A percentile compares a stretch with the other conserved stretches of the same genome.
Evolutionary conservation across 2,329 filamentous ascomycete species (phyloP).

Genomic region (Parastagonospora nodorum): DNA sequence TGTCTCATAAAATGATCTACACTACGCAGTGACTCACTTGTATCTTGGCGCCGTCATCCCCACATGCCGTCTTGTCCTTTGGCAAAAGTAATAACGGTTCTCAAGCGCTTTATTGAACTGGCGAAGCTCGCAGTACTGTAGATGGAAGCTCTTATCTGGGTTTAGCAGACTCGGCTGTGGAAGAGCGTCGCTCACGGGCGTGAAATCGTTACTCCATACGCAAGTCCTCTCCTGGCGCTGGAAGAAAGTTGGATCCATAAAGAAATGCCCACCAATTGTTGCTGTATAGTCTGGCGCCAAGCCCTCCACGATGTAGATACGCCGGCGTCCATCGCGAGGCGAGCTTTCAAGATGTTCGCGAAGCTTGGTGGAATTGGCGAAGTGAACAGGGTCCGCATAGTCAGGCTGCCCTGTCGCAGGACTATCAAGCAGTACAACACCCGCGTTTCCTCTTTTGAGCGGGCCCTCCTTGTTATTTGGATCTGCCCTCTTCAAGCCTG

Average conservation of each 20-base stretch:
- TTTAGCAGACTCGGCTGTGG: slow-evolving; percentile 37
- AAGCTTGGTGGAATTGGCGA: slow-evolving; percentile 20
- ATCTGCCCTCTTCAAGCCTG: slow-evolving; percentile 34
- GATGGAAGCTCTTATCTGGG: slow-evolving; percentile 31
- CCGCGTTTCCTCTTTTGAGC: slow-evolving; percentile 25
- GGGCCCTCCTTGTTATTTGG: slow-evolving; percentile 31
- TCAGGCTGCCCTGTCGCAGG: slow-evolving; percentile 7
- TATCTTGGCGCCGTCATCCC: slow-evolving; percentile 35
- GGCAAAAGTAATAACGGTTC: slow-evolving; percentile 33
- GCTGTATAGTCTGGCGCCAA: slow-evolving; percentile 36
- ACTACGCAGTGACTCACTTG: no score
- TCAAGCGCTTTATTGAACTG: slow-evolving; percentile 35
- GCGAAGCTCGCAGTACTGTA: slow-evolving; percentile 42
- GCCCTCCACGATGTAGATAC: slow-evolving; percentile 43
- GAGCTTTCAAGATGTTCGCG: slow-evolving; percentile 18
- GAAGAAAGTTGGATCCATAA: slow-evolving; percentile 42
- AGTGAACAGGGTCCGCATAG: slow-evolving; percentile 21
- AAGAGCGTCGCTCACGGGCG: slow-evolving; percentile 39
- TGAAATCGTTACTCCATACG: slow-evolving; percentile 43
- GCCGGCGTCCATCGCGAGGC: slow-evolving; percentile 10
- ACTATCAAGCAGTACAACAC: slow-evolving; percentile 33
- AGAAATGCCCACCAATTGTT: slow-evolving; percentile 36
- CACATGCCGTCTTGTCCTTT: slow-evolving; percentile 35
- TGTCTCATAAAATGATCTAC: no score
- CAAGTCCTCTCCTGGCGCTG: slow-evolving; percentile 41